Evolutionary conservation across 2,329 filamentous ascomycete species (phyloP), one percentile per base, ranked within the genome.

Genomic region (Beauveria sp.): DNA sequence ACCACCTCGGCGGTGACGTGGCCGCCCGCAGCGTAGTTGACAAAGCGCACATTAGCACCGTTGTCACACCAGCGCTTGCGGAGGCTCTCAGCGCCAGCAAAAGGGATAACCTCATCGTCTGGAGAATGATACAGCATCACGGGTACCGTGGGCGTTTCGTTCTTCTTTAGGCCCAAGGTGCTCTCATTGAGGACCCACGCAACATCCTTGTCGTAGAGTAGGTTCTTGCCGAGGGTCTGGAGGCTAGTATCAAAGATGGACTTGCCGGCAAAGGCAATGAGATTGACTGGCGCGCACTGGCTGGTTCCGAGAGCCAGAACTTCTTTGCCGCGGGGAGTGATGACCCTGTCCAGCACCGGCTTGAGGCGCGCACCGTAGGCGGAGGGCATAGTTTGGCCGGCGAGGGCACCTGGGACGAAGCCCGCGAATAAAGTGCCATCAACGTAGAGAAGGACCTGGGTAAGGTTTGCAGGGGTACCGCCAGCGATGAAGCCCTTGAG

Each of bases 371-470:
- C 63, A 8, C 48, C 48, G 38, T 62, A 64, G 8, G 63, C 63
- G 3, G 60, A 62, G 18, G 60, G 60, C 49, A 55, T 62, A 5
- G 24, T 9, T 5, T 56, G 24, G 6, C 90, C 75, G 12, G 31
- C 24, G 5, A 63, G 49, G 12, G 56, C 49, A 22, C 49, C 57
- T 2, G 62, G 62, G 1, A 60, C 18, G 57, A 60, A 63, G 8
- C 62, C 62, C n/a, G 56, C 22, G 24, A 54, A 46, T 3, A 56
- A 3, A 2, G 56, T 51, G 34, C 18, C 18, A 10, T 63, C 62
- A 5, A 63, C 43, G 16, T 24, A n/a, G 5, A 46, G n/a, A 16
- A 63, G 34, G 9, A 60, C 43, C 14, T 54, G 3, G 20, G 57
- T 63, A 3, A 63, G 52, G 45, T 63, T 63, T n/a, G 62, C 55